These are phyloP conservation scores for Colletotrichum karsti DNA, from an alignment of 2,329 filamentous ascomycete genomes.

Conservation along the genomic window DNA sequence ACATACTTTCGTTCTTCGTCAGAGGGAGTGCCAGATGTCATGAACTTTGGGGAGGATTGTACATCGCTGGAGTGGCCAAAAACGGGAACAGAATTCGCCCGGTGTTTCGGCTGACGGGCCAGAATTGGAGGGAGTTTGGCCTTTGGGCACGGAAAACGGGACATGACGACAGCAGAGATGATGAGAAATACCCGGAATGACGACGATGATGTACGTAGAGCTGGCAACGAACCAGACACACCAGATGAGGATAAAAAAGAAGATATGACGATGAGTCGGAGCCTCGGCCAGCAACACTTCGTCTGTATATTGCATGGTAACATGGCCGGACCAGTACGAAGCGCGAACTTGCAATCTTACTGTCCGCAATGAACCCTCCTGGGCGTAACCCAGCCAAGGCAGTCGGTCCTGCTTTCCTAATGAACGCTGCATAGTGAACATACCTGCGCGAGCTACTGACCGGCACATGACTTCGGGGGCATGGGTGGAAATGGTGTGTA, in stretches of 20 bases:
- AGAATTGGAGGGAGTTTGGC: not conserved
- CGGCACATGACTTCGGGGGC: not conserved
- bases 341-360: too few species aligned
- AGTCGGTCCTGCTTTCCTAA: not conserved
- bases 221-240: not conserved
- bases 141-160: not conserved
- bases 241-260: not conserved
- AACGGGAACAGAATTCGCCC: not conserved
- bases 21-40: not conserved
- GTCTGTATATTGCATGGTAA: too few species aligned
- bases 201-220: not conserved
- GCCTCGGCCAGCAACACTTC: not conserved
- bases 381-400: not conserved
- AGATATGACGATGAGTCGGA: not conserved
- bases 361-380: too few species aligned
- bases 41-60: not conserved
- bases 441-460: not conserved
- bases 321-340: too few species aligned
- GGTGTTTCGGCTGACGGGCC: not conserved
- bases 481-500: not conserved
- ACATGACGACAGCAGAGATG: constrained; percentile 12
- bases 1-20: not conserved
- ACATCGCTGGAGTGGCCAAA: not conserved
- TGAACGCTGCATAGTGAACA: not conserved
- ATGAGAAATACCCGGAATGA: constrained; percentile 25